A percentile compares a stretch with the other conserved stretches of the same genome.
These are phyloP conservation scores for Backusella mclennaniae DNA, from an alignment of 192 early-diverging fungal genomes.

Conservation along the genomic window DNA sequence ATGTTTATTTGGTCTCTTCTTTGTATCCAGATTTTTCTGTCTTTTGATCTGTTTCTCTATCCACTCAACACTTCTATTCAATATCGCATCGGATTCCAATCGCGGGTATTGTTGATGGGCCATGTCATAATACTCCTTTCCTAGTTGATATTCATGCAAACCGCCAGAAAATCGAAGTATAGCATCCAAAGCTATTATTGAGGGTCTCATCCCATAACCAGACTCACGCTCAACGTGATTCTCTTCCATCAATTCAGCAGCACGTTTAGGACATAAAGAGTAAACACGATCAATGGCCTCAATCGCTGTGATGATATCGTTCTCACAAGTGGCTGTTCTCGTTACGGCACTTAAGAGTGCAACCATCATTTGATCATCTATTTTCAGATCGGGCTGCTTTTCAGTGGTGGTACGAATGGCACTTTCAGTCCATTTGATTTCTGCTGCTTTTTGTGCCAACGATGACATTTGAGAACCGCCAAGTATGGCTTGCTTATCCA, in stretches of 20 bases:
- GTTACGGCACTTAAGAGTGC: conserved; percentile 4
- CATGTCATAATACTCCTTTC: conserved; percentile 2
- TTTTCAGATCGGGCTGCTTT: neutral
- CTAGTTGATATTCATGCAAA: conserved; percentile 3
- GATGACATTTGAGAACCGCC: neutral
- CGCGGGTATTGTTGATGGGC: neutral
- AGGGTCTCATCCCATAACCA: neutral
- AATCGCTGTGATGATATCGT: neutral
- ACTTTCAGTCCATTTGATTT: neutral
- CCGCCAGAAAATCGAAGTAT: conserved; percentile 10
- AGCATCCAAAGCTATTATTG: neutral
- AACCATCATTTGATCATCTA: conserved; percentile 3
- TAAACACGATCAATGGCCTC: neutral
- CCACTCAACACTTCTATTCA: neutral
- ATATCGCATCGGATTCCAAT: neutral
- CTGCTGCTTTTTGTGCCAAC: neutral
- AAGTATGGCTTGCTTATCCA: neutral
- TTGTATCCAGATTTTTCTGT: neutral
- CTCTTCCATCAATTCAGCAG: neutral
- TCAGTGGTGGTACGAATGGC: neutral
- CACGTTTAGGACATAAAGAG: neutral
- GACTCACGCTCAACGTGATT: neutral
- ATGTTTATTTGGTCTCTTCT: neutral
- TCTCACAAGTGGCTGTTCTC: conserved; percentile 3
- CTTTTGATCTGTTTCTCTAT: neutral